Evolutionary conservation across 139 green algal species (phyloP), one percentile per base, ranked within the genome.

Genomic region (Chlorella sp.): DNA sequence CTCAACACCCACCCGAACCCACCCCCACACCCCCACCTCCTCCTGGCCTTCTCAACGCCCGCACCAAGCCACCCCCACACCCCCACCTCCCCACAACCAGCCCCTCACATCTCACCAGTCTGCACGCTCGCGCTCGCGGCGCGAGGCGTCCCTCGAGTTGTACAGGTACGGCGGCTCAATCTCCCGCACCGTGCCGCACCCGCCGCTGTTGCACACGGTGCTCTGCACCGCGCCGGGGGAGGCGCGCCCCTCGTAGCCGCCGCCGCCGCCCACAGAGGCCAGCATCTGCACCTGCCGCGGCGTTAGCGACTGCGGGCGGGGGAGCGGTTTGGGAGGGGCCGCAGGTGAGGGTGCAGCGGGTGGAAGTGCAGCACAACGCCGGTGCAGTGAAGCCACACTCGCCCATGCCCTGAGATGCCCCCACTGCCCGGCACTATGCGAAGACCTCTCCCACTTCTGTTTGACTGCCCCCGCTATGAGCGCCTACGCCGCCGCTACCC

Each of bases 251-350:
- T 19, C 36, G 54, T 22, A 43, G 16, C 51, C 34, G n/a, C 38
- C 38, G 76, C 54, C 9, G 54, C 22, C 22, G 54, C 36, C 56
- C 19, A 16, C 24, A 4, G 74, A 16, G 7, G 89, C 80, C 67
- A 93, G 85, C 44, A 91, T 67, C 40, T 80, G 73, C 65, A 92
- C 79, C 86, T 91, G 89, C 24, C 90, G 88, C 20, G 89, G 81
- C 28, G 87, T 90, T 14, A 94, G 74, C 48, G 48, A 70, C 73
- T 40, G 56, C 40, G 8, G 36, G 3, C 51, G 48, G 41, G 22
- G 26, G 70, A 46, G 24, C 7, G 28, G 43, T 28, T 14, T 1
- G 36, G 51, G 36, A 46, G 68, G 2, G 68, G 68, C 1, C 36
- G 69, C 67, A 74, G 65, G 32, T 0, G n/a, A 16, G 4, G 32